phyloP scores from a whole-genome alignment of 1,284 basidiomycete genomes.

The Hemileia vastatrix region DNA sequence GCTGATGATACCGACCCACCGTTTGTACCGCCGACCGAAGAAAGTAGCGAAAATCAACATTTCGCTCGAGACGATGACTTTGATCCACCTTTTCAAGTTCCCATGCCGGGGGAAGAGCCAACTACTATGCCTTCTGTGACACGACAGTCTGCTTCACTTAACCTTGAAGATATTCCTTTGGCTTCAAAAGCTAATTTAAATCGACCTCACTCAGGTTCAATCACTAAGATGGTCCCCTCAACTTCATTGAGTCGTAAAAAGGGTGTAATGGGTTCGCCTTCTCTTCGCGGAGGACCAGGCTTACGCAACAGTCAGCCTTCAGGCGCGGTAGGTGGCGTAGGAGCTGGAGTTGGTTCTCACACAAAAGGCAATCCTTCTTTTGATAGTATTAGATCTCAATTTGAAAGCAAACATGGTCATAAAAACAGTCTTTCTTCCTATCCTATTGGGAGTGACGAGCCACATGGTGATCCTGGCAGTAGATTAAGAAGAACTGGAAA shows the following conservation, averaged over 20 bases:
- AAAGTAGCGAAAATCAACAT: too few relatives aligned
- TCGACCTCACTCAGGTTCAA: neutral
- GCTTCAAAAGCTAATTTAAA: neutral
- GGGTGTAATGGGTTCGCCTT: neutral
- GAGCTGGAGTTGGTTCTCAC: neutral
- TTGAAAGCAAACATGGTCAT: too few relatives aligned
- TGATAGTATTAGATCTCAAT: conserved; percentile 12
- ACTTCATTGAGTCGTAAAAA: neutral
- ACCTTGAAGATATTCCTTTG: conserved; percentile 1
- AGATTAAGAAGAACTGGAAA: too few relatives aligned
- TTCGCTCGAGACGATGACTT: too few relatives aligned
- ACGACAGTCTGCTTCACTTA: neutral
- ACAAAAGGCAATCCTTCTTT: conserved; percentile 7
- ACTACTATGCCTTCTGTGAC: neutral
- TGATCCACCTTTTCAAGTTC: too few relatives aligned
- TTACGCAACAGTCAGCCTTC: neutral
- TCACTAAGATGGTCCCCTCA: neutral
- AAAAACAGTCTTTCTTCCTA: too few relatives aligned
- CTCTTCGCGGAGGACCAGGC: neutral
- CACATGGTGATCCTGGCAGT: too few relatives aligned
- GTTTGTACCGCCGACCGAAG: conserved; percentile 8
- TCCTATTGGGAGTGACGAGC: too few relatives aligned
- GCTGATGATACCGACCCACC: conserved; percentile 3
- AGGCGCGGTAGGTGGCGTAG: neutral
- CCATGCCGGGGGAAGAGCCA: neutral